A percentile compares a stretch with the other conserved stretches of the same genome.
Conservation (phyloP, 345 rosid species). For the Melaleuca quinquenervia region DNA sequence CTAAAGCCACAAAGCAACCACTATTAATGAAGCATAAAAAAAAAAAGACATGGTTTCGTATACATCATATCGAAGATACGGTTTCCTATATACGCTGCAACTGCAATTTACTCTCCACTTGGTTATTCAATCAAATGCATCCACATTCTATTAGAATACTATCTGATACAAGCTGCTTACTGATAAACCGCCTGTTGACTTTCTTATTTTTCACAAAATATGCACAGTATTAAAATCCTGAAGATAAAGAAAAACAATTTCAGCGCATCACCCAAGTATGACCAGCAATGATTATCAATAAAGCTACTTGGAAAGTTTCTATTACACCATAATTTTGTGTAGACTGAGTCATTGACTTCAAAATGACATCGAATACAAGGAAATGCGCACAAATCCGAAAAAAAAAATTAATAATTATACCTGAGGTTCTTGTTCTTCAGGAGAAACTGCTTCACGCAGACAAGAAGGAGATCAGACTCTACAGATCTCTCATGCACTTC, state of each 20-base stretch:
- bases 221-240: not conserved
- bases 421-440: slow-evolving; percentile 62
- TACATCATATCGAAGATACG: not conserved
- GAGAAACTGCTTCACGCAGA: slow-evolving; percentile 84
- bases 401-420: slow-evolving; percentile 11
- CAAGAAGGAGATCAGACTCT: slow-evolving; percentile 90
- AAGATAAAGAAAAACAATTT: not conserved
- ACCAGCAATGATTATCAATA: not conserved
- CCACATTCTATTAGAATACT: not conserved
- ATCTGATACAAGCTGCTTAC: not conserved
- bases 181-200: not conserved
- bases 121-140: not conserved
- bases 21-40: not conserved
- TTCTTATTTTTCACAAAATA: not conserved
- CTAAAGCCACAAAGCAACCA: not conserved
- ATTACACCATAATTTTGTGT: not conserved
- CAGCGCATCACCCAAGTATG: not conserved
- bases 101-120: not conserved
- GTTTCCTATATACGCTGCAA: not conserved
- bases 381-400: not conserved
- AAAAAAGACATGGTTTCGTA: no score
- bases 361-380: not conserved
- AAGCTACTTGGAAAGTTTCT: not conserved
- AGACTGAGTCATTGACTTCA: not conserved
- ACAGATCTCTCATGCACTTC: slow-evolving; percentile 98